Evolutionary conservation across 768 basidiomycete species (phyloP), one percentile per base, ranked within the genome.

Genomic region (Steccherinum ochraceum): DNA sequence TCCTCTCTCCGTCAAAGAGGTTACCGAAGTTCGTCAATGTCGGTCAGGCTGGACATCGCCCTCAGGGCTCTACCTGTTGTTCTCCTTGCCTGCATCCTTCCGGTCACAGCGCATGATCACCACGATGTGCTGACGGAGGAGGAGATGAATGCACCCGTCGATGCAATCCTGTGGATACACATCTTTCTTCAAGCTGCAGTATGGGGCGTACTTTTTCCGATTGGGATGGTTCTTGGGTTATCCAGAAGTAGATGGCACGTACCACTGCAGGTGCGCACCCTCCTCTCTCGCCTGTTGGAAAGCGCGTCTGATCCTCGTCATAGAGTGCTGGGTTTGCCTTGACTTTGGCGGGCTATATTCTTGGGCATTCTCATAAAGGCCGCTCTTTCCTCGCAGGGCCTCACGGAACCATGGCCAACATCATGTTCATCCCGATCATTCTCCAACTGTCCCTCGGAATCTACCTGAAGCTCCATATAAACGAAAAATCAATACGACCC

Each of bases 381-480:
- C 76, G 93, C 21, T 67, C 75, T 52, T 97, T 95, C 60, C 78
- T 80, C 1, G 70, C 74, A 24, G 86, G 88, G 3, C 79, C 79
- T 0, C 93, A 96, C 62, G 87, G 83, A 3, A 65, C 67, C 12
- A 81, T 86, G 57, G 86, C 84, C 18, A 79, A 75, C 30, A 69
- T 93, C 45, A 70, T 86, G 43, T 69, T 88, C 56, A 45, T 81
- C 30, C 83, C 89, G 13, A 80, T 93, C 35, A 57, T 76, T 12
- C 56, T 71, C 1, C 93, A 96, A 68, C 71, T 88, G 11, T 58
- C 64, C 20, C 71, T 92, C 45, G 94, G 94, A 3, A 78, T 91
- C 41, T 97, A 95, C 68, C 83, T 97, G 58, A 96, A 95, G 68
- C 70, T 94, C 5, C 94, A 96, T 65, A 84, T 96, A 23, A 77